These are phyloP conservation scores for Cryphonectria japonica DNA, from an alignment of 2,329 filamentous ascomycete species.

Conservation along the genomic window DNA sequence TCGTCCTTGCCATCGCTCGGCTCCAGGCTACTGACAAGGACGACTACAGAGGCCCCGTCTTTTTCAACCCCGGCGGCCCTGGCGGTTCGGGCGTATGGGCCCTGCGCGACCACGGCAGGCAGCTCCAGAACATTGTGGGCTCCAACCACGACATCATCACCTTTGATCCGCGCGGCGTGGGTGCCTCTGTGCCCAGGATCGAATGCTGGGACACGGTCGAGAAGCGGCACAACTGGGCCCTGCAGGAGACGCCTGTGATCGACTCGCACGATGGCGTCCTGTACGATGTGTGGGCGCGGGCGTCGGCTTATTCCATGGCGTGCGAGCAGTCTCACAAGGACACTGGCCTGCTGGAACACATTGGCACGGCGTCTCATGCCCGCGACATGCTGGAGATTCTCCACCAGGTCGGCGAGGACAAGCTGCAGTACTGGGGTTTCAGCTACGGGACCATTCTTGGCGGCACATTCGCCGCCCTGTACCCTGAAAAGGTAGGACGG, in stretches of 20 bases:
- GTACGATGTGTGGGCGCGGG: constrained; percentile 49
- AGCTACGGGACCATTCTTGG: constrained; percentile 60
- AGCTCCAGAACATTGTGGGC: constrained; percentile 51
- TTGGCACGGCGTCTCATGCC: constrained; percentile 49
- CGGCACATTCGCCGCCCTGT: constrained; percentile 56
- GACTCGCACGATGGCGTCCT: constrained; percentile 52
- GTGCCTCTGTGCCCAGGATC: constrained; percentile 52
- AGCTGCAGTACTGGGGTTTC: constrained; percentile 57
- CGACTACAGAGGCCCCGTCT: constrained; percentile 40
- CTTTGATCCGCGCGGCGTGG: constrained; percentile 57
- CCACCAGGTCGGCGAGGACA: constrained; percentile 44
- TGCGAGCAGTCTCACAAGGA: constrained; percentile 47
- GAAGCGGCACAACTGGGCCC: constrained; percentile 47
- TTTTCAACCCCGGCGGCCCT: constrained; percentile 51
- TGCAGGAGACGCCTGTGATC: constrained; percentile 48
- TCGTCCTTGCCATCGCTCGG: constrained; percentile 44
- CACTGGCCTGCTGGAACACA: constrained; percentile 45
- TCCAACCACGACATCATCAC: constrained; percentile 54
- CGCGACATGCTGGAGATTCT: constrained; percentile 54
- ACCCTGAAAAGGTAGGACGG: constrained; percentile 53
- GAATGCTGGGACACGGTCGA: constrained; percentile 54
- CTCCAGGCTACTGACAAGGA: constrained; percentile 38
- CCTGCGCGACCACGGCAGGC: constrained; percentile 39
- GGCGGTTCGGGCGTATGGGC: constrained; percentile 51
- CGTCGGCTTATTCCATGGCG: constrained; percentile 45